These are phyloP conservation scores for Nevesoporus exiguus DNA, from an alignment of 768 basidiomycete species.

Conservation along the genomic window DNA sequence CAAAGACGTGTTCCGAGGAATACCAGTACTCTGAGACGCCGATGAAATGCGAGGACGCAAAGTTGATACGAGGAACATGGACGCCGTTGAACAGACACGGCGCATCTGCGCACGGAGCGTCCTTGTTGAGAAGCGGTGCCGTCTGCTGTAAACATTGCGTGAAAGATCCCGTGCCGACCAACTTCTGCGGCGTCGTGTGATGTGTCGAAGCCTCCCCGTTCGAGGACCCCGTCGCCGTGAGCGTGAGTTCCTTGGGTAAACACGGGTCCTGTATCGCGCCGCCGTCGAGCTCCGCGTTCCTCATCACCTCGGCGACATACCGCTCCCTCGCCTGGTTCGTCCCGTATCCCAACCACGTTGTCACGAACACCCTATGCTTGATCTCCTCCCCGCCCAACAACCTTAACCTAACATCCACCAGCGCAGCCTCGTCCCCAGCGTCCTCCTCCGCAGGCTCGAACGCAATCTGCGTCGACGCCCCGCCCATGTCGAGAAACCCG, in stretches of 20 bases:
- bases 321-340: constrained; percentile 96
- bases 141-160: constrained; percentile 74
- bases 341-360: constrained; percentile 98
- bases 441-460: constrained; percentile 80
- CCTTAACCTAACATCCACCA: constrained; percentile 79
- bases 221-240: constrained; percentile 56
- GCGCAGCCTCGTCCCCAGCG: constrained; percentile 47
- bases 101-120: constrained; percentile 72
- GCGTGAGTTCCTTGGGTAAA: constrained; percentile 69
- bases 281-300: constrained; percentile 36
- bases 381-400: constrained; percentile 84
- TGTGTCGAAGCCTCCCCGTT: constrained; percentile 38
- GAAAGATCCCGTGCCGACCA: constrained; percentile 89
- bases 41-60: constrained; percentile 89
- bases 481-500: constrained; percentile 99
- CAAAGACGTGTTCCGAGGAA: constrained; percentile 95
- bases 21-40: constrained; percentile 99
- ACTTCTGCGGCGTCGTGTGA: constrained; percentile 49
- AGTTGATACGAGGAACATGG: constrained; percentile 91
- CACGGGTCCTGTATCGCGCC: constrained; percentile 77
- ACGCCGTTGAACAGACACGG: constrained; percentile 95
- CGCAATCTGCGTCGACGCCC: constrained; percentile 97
- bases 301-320: constrained; percentile 71
- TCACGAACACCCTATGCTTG: constrained; percentile 91
- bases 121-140: constrained; percentile 78